Conservation (phyloP, 768 basidiomycete genomes). For the Tricholomella constricta region DNA sequence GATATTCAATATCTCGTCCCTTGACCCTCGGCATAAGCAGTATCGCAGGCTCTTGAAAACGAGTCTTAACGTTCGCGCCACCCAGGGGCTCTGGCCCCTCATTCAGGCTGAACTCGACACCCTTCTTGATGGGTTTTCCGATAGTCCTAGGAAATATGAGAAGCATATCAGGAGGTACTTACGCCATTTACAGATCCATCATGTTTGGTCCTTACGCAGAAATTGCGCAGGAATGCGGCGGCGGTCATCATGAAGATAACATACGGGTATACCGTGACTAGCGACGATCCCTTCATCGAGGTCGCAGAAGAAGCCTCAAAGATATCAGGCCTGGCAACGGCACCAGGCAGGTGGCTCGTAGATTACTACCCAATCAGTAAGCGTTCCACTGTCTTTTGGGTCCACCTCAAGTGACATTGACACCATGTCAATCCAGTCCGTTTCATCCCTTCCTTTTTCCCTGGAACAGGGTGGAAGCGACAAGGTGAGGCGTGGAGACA, state of each 20-base stretch:
- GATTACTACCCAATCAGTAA: slow-evolving; percentile 43
- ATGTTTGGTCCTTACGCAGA: background rate
- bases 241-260: slow-evolving; percentile 44
- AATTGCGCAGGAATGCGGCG: slow-evolving; percentile 32
- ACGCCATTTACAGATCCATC: background rate
- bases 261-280: slow-evolving; percentile 42
- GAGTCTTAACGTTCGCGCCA: slow-evolving; percentile 37
- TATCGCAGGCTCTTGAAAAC: slow-evolving; percentile 44
- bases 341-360: slow-evolving; percentile 46
- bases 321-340: slow-evolving; percentile 41
- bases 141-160: slow-evolving; percentile 32
- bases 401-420: background rate
- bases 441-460: slow-evolving; percentile 51
- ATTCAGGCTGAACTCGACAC: slow-evolving; percentile 36
- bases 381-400: slow-evolving; percentile 3
- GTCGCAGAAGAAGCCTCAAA: slow-evolving; percentile 40
- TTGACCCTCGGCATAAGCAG: slow-evolving; percentile 35
- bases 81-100: slow-evolving; percentile 34
- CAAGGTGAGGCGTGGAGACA: slow-evolving; percentile 43
- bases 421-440: slow-evolving; percentile 33
- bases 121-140: slow-evolving; percentile 34
- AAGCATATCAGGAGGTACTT: slow-evolving; percentile 41
- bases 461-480: slow-evolving; percentile 49
- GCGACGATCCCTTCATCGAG: slow-evolving; percentile 39
- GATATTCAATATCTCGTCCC: slow-evolving; percentile 46